These are phyloP conservation scores for Picea abies DNA, from an alignment of 83 land plant genomes.

Conservation along the genomic window DNA sequence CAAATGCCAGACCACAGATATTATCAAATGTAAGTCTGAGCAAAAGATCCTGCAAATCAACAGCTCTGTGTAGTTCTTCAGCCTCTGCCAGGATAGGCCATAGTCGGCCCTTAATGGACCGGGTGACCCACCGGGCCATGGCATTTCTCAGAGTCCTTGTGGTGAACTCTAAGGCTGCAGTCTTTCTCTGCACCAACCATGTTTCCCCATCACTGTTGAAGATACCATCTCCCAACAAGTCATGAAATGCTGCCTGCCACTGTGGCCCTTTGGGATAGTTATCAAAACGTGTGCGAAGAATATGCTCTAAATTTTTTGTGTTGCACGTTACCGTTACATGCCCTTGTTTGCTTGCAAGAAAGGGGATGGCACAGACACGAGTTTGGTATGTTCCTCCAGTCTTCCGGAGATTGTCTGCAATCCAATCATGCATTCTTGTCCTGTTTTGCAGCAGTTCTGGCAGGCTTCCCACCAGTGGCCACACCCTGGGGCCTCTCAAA, in stretches of 20 bases:
- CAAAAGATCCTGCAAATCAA: conserved; percentile 63
- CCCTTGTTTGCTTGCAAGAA: conserved; percentile 42
- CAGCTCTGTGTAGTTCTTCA: neutral
- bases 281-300: conserved; percentile 43
- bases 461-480: conserved; percentile 61
- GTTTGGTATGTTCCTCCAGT: conserved; percentile 65
- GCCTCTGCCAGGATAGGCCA: conserved; percentile 28
- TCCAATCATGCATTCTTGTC: conserved; percentile 61
- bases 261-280: conserved; percentile 65
- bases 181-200: conserved; percentile 62
- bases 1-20: conserved; percentile 70
- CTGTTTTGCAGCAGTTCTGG: conserved; percentile 52
- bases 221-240: conserved; percentile 54
- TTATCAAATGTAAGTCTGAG: conserved; percentile 73
- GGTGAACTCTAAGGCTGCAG: conserved; percentile 61
- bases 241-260: conserved; percentile 61
- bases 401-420: conserved; percentile 52
- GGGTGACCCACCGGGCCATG: conserved; percentile 57
- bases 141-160: conserved; percentile 55
- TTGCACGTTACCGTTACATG: conserved; percentile 61
- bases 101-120: conserved; percentile 42
- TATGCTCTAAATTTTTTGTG: conserved; percentile 25
- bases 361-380: conserved; percentile 46
- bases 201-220: conserved; percentile 61
- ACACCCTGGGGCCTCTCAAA: conserved; percentile 47